Evolutionary conservation across 176 grass and related monocot genomes (phyloP), one percentile per base, ranked within the genome.

Genomic region (Echinochloa phyllopogon): DNA sequence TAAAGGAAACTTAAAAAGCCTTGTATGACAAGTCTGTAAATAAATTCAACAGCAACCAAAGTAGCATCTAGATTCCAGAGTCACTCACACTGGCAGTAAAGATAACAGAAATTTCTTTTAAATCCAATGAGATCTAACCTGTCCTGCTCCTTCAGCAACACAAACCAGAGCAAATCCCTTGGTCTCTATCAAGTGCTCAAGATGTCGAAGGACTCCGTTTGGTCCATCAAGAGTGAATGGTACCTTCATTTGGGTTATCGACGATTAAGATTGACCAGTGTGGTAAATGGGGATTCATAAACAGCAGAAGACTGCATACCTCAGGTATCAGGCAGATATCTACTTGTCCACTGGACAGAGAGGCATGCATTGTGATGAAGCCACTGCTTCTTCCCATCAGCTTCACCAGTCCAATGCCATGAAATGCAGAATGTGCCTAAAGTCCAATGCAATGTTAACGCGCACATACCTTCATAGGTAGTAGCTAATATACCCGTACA

Each of bases 281-380:
- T 48, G 42, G 12, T 42, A 84, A 88, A 44, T 53, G 43, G 62
- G 71, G 72, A 47, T 44, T 15, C 38, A 81, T 75, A 48, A 79
- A 67, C 44, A 74, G 20, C 47, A 73, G 44, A 77, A 86, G 64
- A 82, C 45, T 85, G 77, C 72, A 70, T 81, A 96, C 96, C 96
- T 99, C 96, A 58, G 96, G 96, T 64, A 96, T 99, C 53, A 99
- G 60, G 81, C 96, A 96, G 11, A 99, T 84, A 90, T 99, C 96
- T 42, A 92, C 94, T 81, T 99, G 96, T 24, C 96, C 96, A 75
- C 96, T 99, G 60, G 93, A 94, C 68, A 99, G 89, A 56, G 96
- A 94, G 82, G 96, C 96, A 90, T 99, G 89, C 96, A 99, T 99
- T 70, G 96, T 94, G 59, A 99, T 99, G 63, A 99, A 96, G 23